Percentiles rank a stretch among this genome's conserved stretches.
Conservation (phyloP, 352 stramenopile genomes). For the Aphanomyces euteiches region DNA sequence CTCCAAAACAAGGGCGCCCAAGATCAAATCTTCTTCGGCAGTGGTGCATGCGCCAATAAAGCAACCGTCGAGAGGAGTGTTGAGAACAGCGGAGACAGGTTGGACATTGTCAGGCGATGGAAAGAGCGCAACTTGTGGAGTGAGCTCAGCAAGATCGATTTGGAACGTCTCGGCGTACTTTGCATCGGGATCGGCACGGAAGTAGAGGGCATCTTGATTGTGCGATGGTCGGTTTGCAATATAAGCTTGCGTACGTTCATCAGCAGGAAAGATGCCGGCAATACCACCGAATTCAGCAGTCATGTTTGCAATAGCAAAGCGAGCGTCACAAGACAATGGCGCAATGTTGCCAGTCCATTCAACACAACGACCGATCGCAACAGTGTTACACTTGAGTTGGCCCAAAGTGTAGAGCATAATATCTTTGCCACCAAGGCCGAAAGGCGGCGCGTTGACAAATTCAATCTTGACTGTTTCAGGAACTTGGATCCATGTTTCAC, state of each 20-base stretch:
- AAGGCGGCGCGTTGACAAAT: constrained; percentile 61
- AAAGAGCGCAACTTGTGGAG: constrained; percentile 73
- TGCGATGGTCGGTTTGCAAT: constrained; percentile 66
- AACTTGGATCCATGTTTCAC: constrained; percentile 86
- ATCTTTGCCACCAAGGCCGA: constrained; percentile 80
- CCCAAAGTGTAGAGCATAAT: constrained; percentile 84
- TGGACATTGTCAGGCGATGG: constrained; percentile 78
- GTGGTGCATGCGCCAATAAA: constrained; percentile 85
- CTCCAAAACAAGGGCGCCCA: constrained; percentile 73
- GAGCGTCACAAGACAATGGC: constrained; percentile 70
- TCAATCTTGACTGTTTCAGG: constrained; percentile 83
- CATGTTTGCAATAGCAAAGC: constrained; percentile 85
- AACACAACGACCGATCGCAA: constrained; percentile 70
- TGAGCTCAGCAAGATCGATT: constrained; percentile 64
- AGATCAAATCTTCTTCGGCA: constrained; percentile 73
- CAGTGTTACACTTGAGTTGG: constrained; percentile 83
- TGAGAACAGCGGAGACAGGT: constrained; percentile 55
- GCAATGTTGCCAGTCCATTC: constrained; percentile 80
- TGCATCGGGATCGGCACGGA: constrained; percentile 68
- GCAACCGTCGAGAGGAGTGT: constrained; percentile 79
- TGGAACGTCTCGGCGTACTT: constrained; percentile 71
- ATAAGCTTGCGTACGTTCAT: constrained; percentile 74
- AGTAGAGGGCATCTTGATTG: constrained; percentile 78
- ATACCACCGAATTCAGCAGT: constrained; percentile 82
- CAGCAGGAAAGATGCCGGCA: constrained; percentile 73